phyloP scores from a whole-genome alignment of 2,329 filamentous ascomycete species.

The Penicillium sp. region DNA sequence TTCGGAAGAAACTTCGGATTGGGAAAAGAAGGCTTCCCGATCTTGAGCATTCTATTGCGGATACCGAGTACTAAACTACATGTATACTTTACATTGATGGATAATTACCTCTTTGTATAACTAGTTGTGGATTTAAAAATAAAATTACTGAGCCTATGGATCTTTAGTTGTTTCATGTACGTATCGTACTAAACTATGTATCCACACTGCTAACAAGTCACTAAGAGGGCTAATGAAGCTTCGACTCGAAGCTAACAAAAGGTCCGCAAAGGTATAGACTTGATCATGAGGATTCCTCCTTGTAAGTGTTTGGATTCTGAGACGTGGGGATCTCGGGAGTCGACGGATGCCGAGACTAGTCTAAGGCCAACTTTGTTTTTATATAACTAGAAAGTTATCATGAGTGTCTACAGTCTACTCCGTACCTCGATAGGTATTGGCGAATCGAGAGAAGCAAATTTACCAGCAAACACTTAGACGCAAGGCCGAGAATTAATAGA shows the following conservation, averaged over 20 bases:
- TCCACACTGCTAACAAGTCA: neutral
- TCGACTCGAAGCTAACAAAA: neutral
- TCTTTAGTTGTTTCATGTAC: neutral
- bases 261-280: neutral
- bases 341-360: neutral
- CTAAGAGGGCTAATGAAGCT: neutral
- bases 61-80: neutral
- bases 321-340: neutral
- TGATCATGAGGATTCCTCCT: neutral
- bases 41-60: constrained; percentile 20
- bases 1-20: constrained; percentile 18
- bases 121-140: neutral
- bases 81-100: neutral
- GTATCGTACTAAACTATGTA: neutral
- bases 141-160: neutral
- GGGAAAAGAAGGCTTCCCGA: constrained; percentile 17
- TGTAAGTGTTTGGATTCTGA: neutral
- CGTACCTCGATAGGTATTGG: too few relatives aligned
- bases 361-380: neutral
- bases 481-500: neutral
- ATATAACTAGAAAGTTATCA: neutral
- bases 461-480: too few relatives aligned
- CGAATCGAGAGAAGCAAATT: too few relatives aligned
- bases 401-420: neutral
- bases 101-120: neutral